Base-by-base conservation (phyloP, 768 basidiomycete species). In the Clitopilus hobsonii region DNA sequence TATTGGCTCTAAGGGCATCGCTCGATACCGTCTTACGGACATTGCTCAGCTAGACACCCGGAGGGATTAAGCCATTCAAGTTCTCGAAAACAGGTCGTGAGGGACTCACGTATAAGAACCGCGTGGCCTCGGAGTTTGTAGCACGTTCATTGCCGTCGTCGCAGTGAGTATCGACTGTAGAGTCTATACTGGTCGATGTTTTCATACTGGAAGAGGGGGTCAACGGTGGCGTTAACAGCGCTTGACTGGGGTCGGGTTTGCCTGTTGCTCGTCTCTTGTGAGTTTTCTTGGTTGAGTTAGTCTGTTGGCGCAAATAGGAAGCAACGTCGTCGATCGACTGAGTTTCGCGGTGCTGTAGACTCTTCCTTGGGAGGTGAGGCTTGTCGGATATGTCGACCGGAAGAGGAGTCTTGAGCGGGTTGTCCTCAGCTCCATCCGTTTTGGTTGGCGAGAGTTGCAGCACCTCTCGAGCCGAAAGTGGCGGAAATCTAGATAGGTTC, bases 191-290 rank as follows among this genome's bases (percentile, higher is more conserved):
- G 27, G 65, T 65, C 2, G 67, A 65, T 1, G 76, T 76, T 52
- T 67, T 67, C 45, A 78, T 69, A 56, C 77, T 78, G 11, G 84
- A 85, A 0, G 87, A 83, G 0, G 87, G 87, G 1, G 87, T 88
- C 41, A 89, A 76, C 10, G 86, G 88, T 28, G 86, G 86, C 0
- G 86, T 88, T 52, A 87, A 73, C 38, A 84, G 72, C 22, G 69
- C 60, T 56, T 70, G 65, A 1, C 67, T 63, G 32, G 67, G 64
- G 27, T 76, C 71, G 50, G 66, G 70, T 56, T 73, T 71, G 23
- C 67, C 64, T 24, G 69, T 68, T 50, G 68, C 69, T 26, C 69
- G 69, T 32, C 67, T 66, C 50, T 67, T 65, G 48, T 67, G 30
- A 1, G 26, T 32, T 16, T 51, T 65, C 60, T 73, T 63, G 56